Conservation (phyloP, 2,329 filamentous ascomycete genomes). For the Myriosclerotinia scirpicola region DNA sequence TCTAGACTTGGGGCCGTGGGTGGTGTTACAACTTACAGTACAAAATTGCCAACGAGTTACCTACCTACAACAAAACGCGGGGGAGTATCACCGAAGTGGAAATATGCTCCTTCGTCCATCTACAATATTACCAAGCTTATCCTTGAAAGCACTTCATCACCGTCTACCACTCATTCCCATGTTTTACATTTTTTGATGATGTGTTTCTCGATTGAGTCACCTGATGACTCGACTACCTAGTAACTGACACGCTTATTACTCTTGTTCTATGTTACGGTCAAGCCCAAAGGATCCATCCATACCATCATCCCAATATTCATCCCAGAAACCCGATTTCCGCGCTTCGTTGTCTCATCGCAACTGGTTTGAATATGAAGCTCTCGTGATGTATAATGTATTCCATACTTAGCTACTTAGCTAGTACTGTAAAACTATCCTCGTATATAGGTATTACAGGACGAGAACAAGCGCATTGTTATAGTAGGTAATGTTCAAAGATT, state of each 20-base stretch:
- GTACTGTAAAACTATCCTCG: background rate
- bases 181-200: constrained; percentile 22
- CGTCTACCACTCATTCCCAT: background rate
- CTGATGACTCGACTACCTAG: background rate
- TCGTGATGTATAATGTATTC: background rate
- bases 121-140: background rate
- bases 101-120: background rate
- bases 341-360: constrained; percentile 5
- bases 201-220: background rate
- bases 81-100: background rate
- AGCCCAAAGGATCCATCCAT: background rate
- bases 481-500: background rate
- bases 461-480: background rate
- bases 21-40: too few species aligned
- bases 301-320: too few species aligned
- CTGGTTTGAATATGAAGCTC: constrained; percentile 8
- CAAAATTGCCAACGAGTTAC: too few species aligned
- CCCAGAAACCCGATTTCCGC: background rate
- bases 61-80: background rate
- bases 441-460: background rate
- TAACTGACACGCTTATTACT: too few species aligned
- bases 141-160: background rate
- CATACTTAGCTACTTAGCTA: background rate
- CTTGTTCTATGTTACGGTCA: constrained; percentile 3
- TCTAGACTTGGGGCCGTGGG: too few species aligned